These are phyloP conservation scores for Eleusine indica DNA, from an alignment of 176 grass and related monocot species.

Conservation along the genomic window DNA sequence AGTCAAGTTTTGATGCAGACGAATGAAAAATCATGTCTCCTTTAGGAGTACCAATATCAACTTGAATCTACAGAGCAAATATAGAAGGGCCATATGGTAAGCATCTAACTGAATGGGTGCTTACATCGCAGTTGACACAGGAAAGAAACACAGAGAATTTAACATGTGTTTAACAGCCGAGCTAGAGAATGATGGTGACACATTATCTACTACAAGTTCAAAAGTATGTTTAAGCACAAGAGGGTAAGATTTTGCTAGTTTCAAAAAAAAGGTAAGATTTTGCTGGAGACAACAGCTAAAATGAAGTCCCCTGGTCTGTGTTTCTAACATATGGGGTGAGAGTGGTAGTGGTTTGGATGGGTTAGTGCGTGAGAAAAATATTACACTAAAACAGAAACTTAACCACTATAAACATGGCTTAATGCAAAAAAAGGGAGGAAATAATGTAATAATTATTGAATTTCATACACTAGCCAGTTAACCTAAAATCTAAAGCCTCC, in stretches of 20 bases:
- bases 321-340: background rate
- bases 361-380: background rate
- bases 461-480: background rate
- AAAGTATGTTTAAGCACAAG: constrained; percentile 7
- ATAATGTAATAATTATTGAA: background rate
- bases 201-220: background rate
- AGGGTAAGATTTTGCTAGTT: background rate
- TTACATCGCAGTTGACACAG: background rate
- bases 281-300: constrained; percentile 6
- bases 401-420: constrained; percentile 14
- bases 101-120: constrained; percentile 12
- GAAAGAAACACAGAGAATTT: background rate
- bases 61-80: constrained; percentile 76
- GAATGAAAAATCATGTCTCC: constrained; percentile 71
- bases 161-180: constrained; percentile 15
- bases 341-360: background rate
- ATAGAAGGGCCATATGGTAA: background rate
- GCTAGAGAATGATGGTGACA: constrained; percentile 20
- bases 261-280: too few species aligned
- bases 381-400: background rate
- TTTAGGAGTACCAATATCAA: constrained; percentile 71
- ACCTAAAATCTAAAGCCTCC: background rate
- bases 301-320: background rate
- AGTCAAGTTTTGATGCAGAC: constrained; percentile 67
- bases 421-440: background rate